These are phyloP conservation scores for Neurospora sp. DNA, from an alignment of 495 filamentous ascomycete species.

Conservation along the genomic window DNA sequence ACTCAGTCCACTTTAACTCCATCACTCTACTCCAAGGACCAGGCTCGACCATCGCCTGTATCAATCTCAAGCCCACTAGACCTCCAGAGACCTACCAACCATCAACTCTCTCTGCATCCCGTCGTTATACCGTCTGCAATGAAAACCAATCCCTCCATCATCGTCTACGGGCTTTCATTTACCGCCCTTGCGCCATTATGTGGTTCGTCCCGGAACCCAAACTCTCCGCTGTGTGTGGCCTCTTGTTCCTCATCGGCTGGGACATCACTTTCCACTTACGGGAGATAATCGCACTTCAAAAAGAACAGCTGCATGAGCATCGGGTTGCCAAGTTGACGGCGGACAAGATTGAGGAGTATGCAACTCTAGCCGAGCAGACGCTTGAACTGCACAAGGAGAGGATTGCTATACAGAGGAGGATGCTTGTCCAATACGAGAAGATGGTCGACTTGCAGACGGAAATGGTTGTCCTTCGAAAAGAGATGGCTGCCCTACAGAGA, in stretches of 20 bases:
- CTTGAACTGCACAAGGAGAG: neutral
- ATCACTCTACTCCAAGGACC: neutral
- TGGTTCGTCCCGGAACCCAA: neutral
- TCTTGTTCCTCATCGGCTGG: neutral
- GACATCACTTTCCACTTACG: neutral
- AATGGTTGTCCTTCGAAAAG: no score
- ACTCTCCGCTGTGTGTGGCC: neutral
- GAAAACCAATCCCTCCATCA: no score
- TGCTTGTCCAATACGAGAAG: neutral
- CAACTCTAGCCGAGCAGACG: neutral
- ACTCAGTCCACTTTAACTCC: neutral
- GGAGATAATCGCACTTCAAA: neutral
- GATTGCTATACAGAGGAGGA: neutral
- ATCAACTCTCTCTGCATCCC: no score
- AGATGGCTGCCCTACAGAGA: no score
- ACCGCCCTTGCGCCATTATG: no score
- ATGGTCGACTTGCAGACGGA: neutral
- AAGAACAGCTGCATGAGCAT: neutral
- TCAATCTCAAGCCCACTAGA: neutral
- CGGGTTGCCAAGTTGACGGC: neutral
- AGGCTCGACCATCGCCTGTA: neutral
- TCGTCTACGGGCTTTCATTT: no score
- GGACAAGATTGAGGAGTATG: neutral
- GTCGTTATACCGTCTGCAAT: no score
- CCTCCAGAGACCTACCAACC: no score